A percentile compares a stretch with the other conserved stretches of the same genome.
phyloP scores from a whole-genome alignment of 2,329 filamentous ascomycete genomes.

The Akanthomyces muscarius region DNA sequence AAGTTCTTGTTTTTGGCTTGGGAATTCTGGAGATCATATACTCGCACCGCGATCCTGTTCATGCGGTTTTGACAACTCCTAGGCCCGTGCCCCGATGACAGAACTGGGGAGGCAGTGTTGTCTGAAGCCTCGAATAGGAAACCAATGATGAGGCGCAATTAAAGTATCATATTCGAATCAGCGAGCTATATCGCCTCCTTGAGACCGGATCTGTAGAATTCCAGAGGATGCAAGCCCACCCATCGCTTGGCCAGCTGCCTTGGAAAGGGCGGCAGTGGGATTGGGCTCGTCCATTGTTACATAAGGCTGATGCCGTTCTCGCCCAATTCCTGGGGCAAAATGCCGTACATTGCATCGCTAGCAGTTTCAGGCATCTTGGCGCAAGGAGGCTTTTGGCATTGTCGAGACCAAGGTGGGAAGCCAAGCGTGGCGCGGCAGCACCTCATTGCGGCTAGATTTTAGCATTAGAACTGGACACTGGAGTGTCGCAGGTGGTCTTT shows the following conservation, averaged over 20 bases:
- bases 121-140: not conserved
- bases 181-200: conserved; percentile 18
- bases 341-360: not conserved
- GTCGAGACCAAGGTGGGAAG: not conserved
- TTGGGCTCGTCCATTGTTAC: not conserved
- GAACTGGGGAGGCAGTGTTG: not conserved
- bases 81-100: not conserved
- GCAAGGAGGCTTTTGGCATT: conserved; percentile 1
- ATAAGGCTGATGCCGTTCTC: not conserved
- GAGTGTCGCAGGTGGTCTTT: not conserved
- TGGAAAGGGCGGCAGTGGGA: no score
- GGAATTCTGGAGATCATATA: conserved; percentile 15
- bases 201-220: conserved; percentile 21
- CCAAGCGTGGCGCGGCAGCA: not conserved
- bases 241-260: not conserved
- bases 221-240: conserved; percentile 10
- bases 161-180: conserved; percentile 1
- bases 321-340: not conserved
- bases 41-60: conserved; percentile 4
- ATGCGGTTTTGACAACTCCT: not conserved
- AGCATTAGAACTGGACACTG: not conserved
- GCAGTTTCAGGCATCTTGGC: conserved; percentile 11
- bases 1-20: not conserved
- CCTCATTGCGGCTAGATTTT: not conserved
- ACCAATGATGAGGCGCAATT: not conserved